phyloP scores from a whole-genome alignment of 2,329 filamentous ascomycete species.

The Botrytis elliptica region DNA sequence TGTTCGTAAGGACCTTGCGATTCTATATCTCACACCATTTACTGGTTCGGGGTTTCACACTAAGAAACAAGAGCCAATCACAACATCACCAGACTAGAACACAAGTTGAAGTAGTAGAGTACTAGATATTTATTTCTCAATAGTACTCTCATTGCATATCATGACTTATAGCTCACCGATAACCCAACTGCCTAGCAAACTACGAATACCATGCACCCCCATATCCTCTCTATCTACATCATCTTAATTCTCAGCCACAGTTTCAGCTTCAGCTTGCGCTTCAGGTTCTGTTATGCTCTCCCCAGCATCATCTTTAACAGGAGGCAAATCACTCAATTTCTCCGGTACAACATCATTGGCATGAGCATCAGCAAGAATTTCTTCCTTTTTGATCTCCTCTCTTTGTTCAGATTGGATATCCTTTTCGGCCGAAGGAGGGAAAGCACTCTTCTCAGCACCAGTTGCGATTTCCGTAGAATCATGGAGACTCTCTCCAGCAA shows the following conservation, averaged over 20 bases:
- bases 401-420: conserved; percentile 24
- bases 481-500: conserved; percentile 30
- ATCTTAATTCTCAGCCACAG: conserved; percentile 27
- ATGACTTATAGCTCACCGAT: background rate
- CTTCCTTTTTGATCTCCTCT: conserved; percentile 27
- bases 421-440: conserved; percentile 23
- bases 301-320: conserved; percentile 18
- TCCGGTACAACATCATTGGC: conserved; percentile 23
- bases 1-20: too few species aligned
- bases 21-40: background rate
- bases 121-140: background rate
- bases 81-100: background rate
- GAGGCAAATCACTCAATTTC: conserved; percentile 26
- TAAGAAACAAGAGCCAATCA: background rate
- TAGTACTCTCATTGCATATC: background rate
- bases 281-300: conserved; percentile 19
- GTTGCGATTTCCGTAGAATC: conserved; percentile 27
- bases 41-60: background rate
- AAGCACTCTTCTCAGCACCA: conserved; percentile 22
- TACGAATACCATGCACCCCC: background rate
- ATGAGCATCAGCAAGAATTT: conserved; percentile 17
- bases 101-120: background rate
- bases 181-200: background rate
- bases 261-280: conserved; percentile 24
- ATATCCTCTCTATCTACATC: background rate